Evolutionary conservation across 2,329 filamentous ascomycete species (phyloP), one percentile per base, ranked within the genome.

Genomic region (Hymenoscyphus occultus): DNA sequence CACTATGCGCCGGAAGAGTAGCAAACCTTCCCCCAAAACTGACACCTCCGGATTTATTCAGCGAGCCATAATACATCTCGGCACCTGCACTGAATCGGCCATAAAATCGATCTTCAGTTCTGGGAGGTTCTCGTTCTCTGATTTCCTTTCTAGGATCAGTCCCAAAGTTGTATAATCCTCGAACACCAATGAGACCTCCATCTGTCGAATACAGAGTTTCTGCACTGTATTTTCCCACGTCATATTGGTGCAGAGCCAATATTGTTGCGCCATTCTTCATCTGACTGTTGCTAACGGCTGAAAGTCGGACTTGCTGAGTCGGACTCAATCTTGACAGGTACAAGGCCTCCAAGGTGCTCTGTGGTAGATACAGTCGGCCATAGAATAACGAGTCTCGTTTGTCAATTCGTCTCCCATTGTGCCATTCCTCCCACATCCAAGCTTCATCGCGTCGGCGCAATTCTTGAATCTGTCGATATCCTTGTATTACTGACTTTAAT

Each of bases 141-240:
- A 28, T 62, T 63, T 69, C 68, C 40, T 70, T 67, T 56, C 70
- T 69, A 7, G 71, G 68, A 65, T 72, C 68, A 31, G 68, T 65
- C 19, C 94, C 94, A 75, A 97, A 98, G 76, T 99, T 98, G 82
- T 97, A 99, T 0, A 99, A 82, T 0, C 93, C 95, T 32, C 94
- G 86, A 67, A 96, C 80, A 14, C 95, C 95, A 70, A 99, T 83
- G 10, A 99, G 81, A 0, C 92, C 92, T 39, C 93, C 96, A 73
- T 98, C 95, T 0, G 94, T 96, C 60, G 92, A 97, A 69, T 93
- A 94, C 31, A 99, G 83, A 31, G 93, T 94, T 75, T 99, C 95
- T 0, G 94, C 84, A 63, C 90, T 92, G 77, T 94, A 98, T 72
- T 90, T 92, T 32, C 93, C 93, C 22, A 88, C 85, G 76, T 98